These are phyloP conservation scores for Ampelomyces quisqualis DNA, from an alignment of 2,329 filamentous ascomycete genomes.

Conservation along the genomic window DNA sequence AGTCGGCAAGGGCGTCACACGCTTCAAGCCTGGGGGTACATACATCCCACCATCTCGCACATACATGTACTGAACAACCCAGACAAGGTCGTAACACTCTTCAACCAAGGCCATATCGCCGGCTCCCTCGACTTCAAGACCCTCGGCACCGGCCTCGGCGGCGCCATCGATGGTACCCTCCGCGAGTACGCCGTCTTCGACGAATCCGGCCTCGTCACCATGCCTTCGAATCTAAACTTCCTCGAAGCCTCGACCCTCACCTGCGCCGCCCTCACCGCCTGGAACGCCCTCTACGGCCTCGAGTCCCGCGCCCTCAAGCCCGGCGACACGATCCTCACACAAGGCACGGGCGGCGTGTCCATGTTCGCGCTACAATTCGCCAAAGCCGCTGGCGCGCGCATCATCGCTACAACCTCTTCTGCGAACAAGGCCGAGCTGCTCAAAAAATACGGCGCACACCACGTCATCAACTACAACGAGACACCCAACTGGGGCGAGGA, in stretches of 20 bases:
- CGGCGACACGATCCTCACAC: slow-evolving; percentile 59
- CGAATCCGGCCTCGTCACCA: slow-evolving; percentile 65
- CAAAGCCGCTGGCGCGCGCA: slow-evolving; percentile 55
- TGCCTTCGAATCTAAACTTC: slow-evolving; percentile 58
- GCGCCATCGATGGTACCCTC: slow-evolving; percentile 66
- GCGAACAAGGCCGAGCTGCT: slow-evolving; percentile 52
- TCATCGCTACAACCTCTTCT: slow-evolving; percentile 60
- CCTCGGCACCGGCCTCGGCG: slow-evolving; percentile 63
- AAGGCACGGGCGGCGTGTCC: slow-evolving; percentile 70
- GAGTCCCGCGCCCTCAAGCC: slow-evolving; percentile 42
- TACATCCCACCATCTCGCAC: background rate
- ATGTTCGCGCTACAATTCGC: slow-evolving; percentile 64
- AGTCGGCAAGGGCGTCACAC: slow-evolving; percentile 57
- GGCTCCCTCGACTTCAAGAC: slow-evolving; percentile 47
- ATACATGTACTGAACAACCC: background rate
- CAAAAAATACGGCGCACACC: slow-evolving; percentile 56
- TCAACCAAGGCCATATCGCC: slow-evolving; percentile 60
- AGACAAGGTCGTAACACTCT: slow-evolving; percentile 63
- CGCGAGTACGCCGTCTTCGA: slow-evolving; percentile 67
- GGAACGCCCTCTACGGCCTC: slow-evolving; percentile 57
- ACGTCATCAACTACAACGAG: slow-evolving; percentile 60
- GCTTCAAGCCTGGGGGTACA: slow-evolving; percentile 54
- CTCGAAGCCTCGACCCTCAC: slow-evolving; percentile 51
- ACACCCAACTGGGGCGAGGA: slow-evolving; percentile 57
- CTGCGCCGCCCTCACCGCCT: slow-evolving; percentile 50